Percentiles rank a stretch among this genome's conserved stretches.
Conservation (phyloP, 1,284 basidiomycete genomes). For the Earliella scabrosa region DNA sequence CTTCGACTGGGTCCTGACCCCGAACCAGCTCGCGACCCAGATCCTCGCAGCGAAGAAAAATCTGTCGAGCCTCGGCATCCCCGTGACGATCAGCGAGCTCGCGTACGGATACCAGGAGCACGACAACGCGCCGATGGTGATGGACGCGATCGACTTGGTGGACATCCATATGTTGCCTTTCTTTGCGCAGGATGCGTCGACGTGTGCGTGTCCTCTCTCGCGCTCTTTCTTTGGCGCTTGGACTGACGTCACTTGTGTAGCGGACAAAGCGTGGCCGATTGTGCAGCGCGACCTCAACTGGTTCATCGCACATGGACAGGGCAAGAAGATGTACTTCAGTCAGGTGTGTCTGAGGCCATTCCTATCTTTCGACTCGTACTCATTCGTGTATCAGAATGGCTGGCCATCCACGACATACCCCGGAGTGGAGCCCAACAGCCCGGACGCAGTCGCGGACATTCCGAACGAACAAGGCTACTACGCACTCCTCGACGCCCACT, state of each 20-base stretch:
- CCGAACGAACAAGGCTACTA: constrained; percentile 69
- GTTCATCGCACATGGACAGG: constrained; percentile 60
- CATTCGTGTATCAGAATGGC: too few relatives aligned
- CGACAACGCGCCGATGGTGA: constrained; percentile 59
- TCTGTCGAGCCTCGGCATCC: constrained; percentile 58
- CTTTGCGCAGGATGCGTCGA: constrained; percentile 63
- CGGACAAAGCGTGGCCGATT: constrained; percentile 62
- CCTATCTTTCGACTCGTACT: too few relatives aligned
- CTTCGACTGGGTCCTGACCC: constrained; percentile 62
- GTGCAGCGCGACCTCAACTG: constrained; percentile 62
- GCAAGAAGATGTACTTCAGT: constrained; percentile 75
- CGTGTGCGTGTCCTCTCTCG: constrained; percentile 44
- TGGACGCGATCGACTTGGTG: constrained; percentile 68
- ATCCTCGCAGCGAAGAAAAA: constrained; percentile 54
- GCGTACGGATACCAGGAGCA: constrained; percentile 54
- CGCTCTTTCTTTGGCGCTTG: too few relatives aligned
- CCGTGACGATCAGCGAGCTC: constrained; percentile 65
- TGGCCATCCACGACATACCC: constrained; percentile 69
- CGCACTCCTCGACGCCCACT: constrained; percentile 64
- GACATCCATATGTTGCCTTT: constrained; percentile 79
- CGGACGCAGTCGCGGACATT: constrained; percentile 55
- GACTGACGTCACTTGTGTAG: constrained; percentile 31
- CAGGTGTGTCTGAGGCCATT: too few relatives aligned
- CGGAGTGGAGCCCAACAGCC: constrained; percentile 62
- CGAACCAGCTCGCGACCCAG: constrained; percentile 57